phyloP scores from a whole-genome alignment of 2,329 filamentous ascomycete genomes.

The Arthrobotrys musiformis region DNA sequence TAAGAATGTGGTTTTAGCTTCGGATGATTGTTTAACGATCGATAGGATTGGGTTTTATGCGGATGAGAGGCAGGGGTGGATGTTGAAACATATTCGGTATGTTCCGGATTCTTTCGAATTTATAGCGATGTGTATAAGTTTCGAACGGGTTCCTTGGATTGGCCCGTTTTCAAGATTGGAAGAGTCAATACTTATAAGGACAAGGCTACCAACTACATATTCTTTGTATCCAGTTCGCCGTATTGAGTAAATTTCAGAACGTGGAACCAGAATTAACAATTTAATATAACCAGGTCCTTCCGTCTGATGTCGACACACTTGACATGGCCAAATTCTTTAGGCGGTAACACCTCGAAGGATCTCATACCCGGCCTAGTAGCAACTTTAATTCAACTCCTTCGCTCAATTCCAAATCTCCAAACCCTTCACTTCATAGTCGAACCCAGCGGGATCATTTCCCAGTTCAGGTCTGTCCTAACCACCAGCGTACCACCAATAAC shows the following conservation, averaged over 20 bases:
- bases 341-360: constrained; percentile 12
- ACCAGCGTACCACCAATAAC: background rate
- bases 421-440: constrained; percentile 34
- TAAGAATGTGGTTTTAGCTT: constrained; percentile 38
- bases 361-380: background rate
- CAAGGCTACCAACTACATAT: too few relatives aligned
- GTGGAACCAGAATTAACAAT: background rate
- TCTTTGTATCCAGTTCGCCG: too few relatives aligned
- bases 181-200: too few relatives aligned
- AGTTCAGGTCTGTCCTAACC: constrained; percentile 2
- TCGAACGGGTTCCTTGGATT: too few relatives aligned
- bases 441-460: background rate
- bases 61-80: constrained; percentile 15
- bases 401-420: constrained; percentile 28
- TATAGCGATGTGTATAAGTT: background rate
- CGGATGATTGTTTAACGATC: constrained; percentile 41
- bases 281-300: constrained; percentile 12
- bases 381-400: constrained; percentile 10
- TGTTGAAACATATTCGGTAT: constrained; percentile 43
- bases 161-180: too few relatives aligned
- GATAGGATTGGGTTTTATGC: constrained; percentile 41
- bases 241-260: too few relatives aligned
- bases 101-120: background rate
- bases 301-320: constrained; percentile 21
- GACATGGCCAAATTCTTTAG: constrained; percentile 31